Percentiles rank a stretch among this genome's conserved stretches.
These are phyloP conservation scores for Stereum hirsutum DNA, from an alignment of 1,284 basidiomycete species.

Conservation along the genomic window DNA sequence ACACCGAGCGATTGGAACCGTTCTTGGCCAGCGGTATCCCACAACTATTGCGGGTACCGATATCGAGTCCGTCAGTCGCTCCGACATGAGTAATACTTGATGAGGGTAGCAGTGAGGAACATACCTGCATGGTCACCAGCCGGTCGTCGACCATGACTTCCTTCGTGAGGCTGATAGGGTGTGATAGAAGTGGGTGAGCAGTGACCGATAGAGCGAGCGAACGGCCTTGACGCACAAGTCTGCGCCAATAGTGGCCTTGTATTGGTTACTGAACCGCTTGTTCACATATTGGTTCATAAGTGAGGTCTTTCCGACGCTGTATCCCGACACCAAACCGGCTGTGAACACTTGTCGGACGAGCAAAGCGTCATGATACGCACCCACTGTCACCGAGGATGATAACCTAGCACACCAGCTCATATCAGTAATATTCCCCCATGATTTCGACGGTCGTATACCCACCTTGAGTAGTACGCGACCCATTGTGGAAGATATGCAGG, in stretches of 20 bases:
- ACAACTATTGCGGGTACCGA: slow-evolving; percentile 52
- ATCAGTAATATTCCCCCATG: slow-evolving; percentile 8
- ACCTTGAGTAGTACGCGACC: slow-evolving; percentile 95
- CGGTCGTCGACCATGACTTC: slow-evolving; percentile 99
- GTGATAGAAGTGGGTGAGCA: slow-evolving; percentile 14
- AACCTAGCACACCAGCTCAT: no score
- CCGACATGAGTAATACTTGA: slow-evolving; percentile 4
- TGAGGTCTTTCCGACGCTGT: slow-evolving; percentile 97
- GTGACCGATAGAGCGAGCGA: slow-evolving; percentile 1
- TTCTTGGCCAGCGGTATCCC: slow-evolving; percentile 97
- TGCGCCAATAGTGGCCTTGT: slow-evolving; percentile 95
- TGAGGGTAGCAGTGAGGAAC: slow-evolving; percentile 24
- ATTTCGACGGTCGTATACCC: slow-evolving; percentile 10
- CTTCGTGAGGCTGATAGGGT: slow-evolving; percentile 78
- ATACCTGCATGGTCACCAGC: slow-evolving; percentile 98
- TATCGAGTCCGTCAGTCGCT: slow-evolving; percentile 4
- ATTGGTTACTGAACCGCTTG: slow-evolving; percentile 99
- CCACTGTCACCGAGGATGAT: slow-evolving; percentile 98
- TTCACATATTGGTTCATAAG: slow-evolving; percentile 99
- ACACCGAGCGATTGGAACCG: slow-evolving; percentile 72
- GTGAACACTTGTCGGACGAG: slow-evolving; percentile 1
- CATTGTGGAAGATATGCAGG: slow-evolving; percentile 33
- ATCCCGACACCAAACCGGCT: slow-evolving; percentile 5
- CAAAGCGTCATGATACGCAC: slow-evolving; percentile 38
- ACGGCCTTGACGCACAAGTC: slow-evolving; percentile 60